Evolutionary conservation across 78 protist species (phyloP), one percentile per base, ranked within the genome.

Genomic region (Goniomonas avonlea): DNA sequence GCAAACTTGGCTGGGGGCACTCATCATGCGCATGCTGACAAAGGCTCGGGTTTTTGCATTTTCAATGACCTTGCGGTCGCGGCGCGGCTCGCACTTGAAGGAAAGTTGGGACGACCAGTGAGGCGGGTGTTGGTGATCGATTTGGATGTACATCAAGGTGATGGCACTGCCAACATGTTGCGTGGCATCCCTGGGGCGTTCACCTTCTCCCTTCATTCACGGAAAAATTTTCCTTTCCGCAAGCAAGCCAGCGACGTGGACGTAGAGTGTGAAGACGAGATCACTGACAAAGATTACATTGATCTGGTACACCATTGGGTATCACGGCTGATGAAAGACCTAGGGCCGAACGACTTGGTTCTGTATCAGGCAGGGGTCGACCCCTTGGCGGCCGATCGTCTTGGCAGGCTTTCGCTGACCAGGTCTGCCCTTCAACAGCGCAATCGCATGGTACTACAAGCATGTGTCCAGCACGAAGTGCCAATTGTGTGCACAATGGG

Each of bases 301-400:
- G 4, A 1, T 2, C 35, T 2, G 74, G 37, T 66, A 8, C 55
- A 8, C 21, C 40, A 18, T 18, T 39, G 31, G 17, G 50, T 63
- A 25, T 5, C 7, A 29, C 68, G 37, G 68, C 31, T 5, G 27
- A 9, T 2, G 17, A 17, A 5, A 5, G 59, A 20, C 59, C 5
- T 8, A 15, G 59, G 5, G 4, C 21, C 2, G 13, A 31, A 45
- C 18, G 27, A 58, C 65, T 27, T 37, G 11, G 76, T 69, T 9
- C 56, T 69, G 25, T 69, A 69, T n/a, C 47, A 69, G 47, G 76
- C 76, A 40, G 76, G 76, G 29, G 76, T 69, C 9, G 76, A 69
- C 76, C 47, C 21, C 25, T 2, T 0, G 41, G 56, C 1, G 59
- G 56, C 1, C 40, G 76, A 69, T 56, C 23, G 3, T 20, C 76